Conservation (phyloP, 2,329 filamentous ascomycete genomes). For the Aspergillus aculeatus region DNA sequence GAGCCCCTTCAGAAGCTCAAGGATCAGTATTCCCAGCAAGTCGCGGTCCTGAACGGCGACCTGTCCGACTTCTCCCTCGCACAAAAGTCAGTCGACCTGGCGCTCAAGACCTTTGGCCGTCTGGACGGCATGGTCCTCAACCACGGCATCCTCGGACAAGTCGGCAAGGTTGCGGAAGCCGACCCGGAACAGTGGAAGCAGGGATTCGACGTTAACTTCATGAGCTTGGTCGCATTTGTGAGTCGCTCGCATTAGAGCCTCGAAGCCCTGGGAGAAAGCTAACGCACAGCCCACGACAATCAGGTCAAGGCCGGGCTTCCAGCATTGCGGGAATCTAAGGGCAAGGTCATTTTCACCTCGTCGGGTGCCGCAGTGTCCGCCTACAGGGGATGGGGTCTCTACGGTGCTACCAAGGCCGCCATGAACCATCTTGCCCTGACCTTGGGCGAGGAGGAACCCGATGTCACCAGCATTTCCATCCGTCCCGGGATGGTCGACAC, state of each 20-base stretch:
- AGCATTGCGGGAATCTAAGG: constrained; percentile 33
- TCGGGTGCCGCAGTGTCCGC: constrained; percentile 34
- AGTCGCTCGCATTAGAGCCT: constrained; percentile 25
- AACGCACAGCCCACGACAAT: not conserved
- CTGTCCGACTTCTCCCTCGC: constrained; percentile 55
- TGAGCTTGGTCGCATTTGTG: constrained; percentile 77
- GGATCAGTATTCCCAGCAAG: constrained; percentile 53
- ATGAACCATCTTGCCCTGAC: constrained; percentile 34
- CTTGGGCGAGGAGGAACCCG: constrained; percentile 31
- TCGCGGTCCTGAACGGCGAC: constrained; percentile 59
- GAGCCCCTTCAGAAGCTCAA: constrained; percentile 56
- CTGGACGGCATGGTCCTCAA: constrained; percentile 85
- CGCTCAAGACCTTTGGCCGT: constrained; percentile 65
- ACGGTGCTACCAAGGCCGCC: constrained; percentile 38
- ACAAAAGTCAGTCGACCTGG: constrained; percentile 62
- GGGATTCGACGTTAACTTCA: constrained; percentile 80
- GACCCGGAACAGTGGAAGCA: constrained; percentile 72
- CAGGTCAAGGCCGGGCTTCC: constrained; percentile 34
- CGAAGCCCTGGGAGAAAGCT: not conserved
- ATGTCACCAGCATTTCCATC: constrained; percentile 29
- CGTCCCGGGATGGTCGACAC: constrained; percentile 38
- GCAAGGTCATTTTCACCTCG: constrained; percentile 38
- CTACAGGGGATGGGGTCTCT: constrained; percentile 38
- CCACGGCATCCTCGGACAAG: constrained; percentile 77
- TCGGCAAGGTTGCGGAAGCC: constrained; percentile 66